Evolutionary conservation across 805 yeast species (phyloP).

Genomic region (Metschnikowia sp.): DNA sequence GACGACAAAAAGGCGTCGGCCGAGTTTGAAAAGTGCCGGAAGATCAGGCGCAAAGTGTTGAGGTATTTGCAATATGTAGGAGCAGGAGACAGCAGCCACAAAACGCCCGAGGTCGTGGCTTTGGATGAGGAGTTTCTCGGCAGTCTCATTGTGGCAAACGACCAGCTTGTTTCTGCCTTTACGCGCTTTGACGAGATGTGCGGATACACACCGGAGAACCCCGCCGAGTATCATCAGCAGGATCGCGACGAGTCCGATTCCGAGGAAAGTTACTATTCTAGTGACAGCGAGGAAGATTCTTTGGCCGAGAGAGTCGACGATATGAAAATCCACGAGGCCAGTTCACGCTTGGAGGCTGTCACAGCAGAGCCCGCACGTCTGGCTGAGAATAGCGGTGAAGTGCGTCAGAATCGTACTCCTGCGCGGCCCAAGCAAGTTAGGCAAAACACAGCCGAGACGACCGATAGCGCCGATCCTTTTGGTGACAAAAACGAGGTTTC

Average conservation of each 20-base stretch:
- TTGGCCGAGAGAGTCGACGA: slow-evolving; percentile 9
- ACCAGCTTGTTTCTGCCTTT: slow-evolving; percentile 75
- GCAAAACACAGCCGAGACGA: slow-evolving; percentile 25
- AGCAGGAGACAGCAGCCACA: slow-evolving; percentile 35
- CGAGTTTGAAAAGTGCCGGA: slow-evolving; percentile 71
- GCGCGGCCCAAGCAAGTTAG: slow-evolving; percentile 17
- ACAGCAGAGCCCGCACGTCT: slow-evolving; percentile 5
- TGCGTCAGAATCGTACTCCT: background rate
- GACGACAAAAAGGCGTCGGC: slow-evolving; percentile 60
- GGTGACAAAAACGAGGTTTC: slow-evolving; percentile 21
- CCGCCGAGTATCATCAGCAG: slow-evolving; percentile 22
- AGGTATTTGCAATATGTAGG: slow-evolving; percentile 81
- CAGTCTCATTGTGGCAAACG: slow-evolving; percentile 84
- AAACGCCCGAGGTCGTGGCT: slow-evolving; percentile 25
- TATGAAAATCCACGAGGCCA: slow-evolving; percentile 14
- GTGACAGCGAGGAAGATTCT: slow-evolving; percentile 31
- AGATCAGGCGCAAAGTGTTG: slow-evolving; percentile 72
- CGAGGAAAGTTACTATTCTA: slow-evolving; percentile 41
- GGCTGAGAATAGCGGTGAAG: background rate
- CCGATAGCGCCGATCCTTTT: slow-evolving; percentile 35
- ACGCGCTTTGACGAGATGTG: slow-evolving; percentile 59
- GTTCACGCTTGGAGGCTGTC: slow-evolving; percentile 9
- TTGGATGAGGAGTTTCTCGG: slow-evolving; percentile 81
- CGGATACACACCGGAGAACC: slow-evolving; percentile 41
- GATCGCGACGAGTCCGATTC: slow-evolving; percentile 23